Evolutionary conservation across 495 filamentous ascomycete species (phyloP), one percentile per base, ranked within the genome.

Genomic region (Mytilinidion resinicola): DNA sequence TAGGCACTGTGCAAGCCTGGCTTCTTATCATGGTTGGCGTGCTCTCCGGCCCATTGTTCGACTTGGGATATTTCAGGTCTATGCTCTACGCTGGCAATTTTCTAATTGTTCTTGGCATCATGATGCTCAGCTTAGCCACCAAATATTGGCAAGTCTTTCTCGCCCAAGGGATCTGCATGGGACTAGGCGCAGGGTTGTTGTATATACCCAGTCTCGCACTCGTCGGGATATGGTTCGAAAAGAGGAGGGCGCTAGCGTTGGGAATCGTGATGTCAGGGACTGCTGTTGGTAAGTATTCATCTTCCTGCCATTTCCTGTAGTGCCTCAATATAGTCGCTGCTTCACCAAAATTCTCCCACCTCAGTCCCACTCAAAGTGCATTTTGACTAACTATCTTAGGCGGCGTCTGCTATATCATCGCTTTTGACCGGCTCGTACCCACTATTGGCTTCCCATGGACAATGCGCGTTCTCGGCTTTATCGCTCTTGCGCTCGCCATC

Each of bases 1-100:
- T 73, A 30, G 71, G 71, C 9, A 66, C 63, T 17, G 56, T 69
- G 25, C 71, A 73, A 55, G 57, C 66, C 1, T 70, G 65, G 41
- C 62, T 73, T 10, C 59, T 72, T 30, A 68, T 70, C 49, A 19
- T 65, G 3, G 56, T 71, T 14, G 70, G 67, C 20, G 58, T 66
- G 0, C 64, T 67, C 7, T 54, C 69, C 10, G 71, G 71, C 5
- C 50, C 59, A 17, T 47, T 67, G 4, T 64, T 70, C 43, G 71
- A 73, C 47, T 14, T 57, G 17, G 68, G 70, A 9, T 70, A 72
- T 53, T 70, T 72, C 57, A 61, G 68, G 0, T 46, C 36, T 48
- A 55, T 68, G 67, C 62, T 71, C 49, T 60, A 53, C 20, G 39
- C 58, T 8, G 64, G 64, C 0, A 67, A 60, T 21, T 63, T 61